phyloP scores from a whole-genome alignment of 345 rosid genomes.

The Hevea brasiliensis region DNA sequence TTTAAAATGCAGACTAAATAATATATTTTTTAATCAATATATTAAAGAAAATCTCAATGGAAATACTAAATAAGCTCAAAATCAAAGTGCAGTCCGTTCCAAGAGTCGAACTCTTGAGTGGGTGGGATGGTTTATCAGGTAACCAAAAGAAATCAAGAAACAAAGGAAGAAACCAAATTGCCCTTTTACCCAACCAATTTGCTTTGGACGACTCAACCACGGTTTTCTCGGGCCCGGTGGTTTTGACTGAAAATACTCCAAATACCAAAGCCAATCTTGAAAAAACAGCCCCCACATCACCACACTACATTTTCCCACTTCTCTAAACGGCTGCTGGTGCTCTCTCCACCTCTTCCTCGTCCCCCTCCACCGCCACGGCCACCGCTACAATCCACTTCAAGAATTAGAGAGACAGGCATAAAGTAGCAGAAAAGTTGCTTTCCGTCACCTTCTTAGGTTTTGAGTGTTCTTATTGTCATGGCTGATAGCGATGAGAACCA shows the following conservation, averaged over 20 bases:
- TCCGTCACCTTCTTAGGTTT: background rate
- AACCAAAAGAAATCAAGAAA: too few species aligned
- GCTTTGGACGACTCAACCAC: constrained; percentile 69
- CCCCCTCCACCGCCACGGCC: too few species aligned
- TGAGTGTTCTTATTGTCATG: constrained; percentile 32
- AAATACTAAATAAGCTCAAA: too few species aligned
- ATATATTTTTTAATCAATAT: too few species aligned
- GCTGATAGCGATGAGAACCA: constrained; percentile 42
- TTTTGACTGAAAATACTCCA: constrained; percentile 56
- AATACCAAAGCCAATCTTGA: constrained; percentile 39
- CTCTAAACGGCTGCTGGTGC: constrained; percentile 20
- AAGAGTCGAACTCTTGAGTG: too few species aligned
- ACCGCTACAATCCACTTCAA: background rate
- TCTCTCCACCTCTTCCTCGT: too few species aligned
- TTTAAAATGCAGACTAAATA: too few species aligned
- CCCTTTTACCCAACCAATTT: constrained; percentile 7
- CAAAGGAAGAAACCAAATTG: too few species aligned
- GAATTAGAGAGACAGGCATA: background rate
- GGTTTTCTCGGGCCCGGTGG: constrained; percentile 80
- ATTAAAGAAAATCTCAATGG: too few species aligned
- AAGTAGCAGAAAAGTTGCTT: too few species aligned
- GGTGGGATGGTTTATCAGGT: too few species aligned
- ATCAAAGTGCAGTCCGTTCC: too few species aligned
- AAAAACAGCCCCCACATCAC: constrained; percentile 5
- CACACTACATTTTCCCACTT: background rate